phyloP scores from a whole-genome alignment of 495 filamentous ascomycete genomes.

The Xylaria flabelliformis region DNA sequence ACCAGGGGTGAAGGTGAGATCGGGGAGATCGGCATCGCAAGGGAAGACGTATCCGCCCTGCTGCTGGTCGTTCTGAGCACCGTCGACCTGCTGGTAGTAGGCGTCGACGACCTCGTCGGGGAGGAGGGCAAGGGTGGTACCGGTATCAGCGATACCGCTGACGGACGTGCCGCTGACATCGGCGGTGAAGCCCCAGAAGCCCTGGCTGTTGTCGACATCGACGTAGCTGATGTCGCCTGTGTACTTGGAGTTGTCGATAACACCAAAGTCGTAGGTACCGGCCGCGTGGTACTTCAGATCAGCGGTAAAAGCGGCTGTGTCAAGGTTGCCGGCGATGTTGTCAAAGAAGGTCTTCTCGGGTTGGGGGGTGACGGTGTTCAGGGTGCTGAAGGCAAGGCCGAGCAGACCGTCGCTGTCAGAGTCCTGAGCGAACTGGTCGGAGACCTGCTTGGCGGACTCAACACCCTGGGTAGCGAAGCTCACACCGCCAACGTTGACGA shows the following conservation, averaged over 20 bases:
- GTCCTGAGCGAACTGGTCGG: constrained; percentile 62
- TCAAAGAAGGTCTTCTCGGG: constrained; percentile 74
- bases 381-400: constrained; percentile 73
- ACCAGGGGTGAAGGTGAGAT: constrained; percentile 61
- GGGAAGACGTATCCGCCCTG: constrained; percentile 70
- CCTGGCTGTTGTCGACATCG: constrained; percentile 61
- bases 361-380: constrained; percentile 71
- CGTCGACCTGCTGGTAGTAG: constrained; percentile 67
- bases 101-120: constrained; percentile 58
- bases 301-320: constrained; percentile 68
- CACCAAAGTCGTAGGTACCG: constrained; percentile 77
- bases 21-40: constrained; percentile 63
- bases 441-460: constrained; percentile 69
- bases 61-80: constrained; percentile 51
- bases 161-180: constrained; percentile 44
- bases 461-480: constrained; percentile 68
- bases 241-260: constrained; percentile 67
- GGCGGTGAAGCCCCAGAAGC: constrained; percentile 74
- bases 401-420: constrained; percentile 71
- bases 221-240: constrained; percentile 68
- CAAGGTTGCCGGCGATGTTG: constrained; percentile 63
- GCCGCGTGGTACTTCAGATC: constrained; percentile 67
- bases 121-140: constrained; percentile 73
- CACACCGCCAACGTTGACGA: constrained; percentile 69
- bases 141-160: constrained; percentile 65